Evolutionary conservation across 2,329 filamentous ascomycete species (phyloP).

Genomic region (Nothophaeocryptopus gaeumannii): DNA sequence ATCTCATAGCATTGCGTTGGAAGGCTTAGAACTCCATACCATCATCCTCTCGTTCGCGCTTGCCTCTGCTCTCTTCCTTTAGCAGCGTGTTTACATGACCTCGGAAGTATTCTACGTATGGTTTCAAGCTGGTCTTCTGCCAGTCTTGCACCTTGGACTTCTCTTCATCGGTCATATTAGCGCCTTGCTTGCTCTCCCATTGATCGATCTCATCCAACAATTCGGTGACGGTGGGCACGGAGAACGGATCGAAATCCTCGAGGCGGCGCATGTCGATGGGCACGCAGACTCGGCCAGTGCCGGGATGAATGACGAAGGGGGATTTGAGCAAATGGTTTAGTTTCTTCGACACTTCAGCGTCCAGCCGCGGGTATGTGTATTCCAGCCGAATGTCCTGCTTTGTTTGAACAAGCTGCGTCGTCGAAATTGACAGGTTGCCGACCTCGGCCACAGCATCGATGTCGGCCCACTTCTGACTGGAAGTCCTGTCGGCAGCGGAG

Average conservation of each 20-base stretch:
- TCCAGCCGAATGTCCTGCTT: constrained; percentile 96
- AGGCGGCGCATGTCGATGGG: constrained; percentile 76
- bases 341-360: constrained; percentile 96
- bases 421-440: constrained; percentile 63
- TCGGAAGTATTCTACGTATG: constrained; percentile 87
- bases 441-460: constrained; percentile 82
- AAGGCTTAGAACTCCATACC: constrained; percentile 63
- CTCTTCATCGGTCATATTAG: constrained; percentile 43
- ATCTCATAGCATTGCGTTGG: background rate
- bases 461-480: constrained; percentile 84
- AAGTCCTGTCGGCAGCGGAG: constrained; percentile 72
- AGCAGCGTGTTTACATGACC: constrained; percentile 74
- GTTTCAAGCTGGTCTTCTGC: constrained; percentile 94
- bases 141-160: constrained; percentile 69
- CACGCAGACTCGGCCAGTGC: constrained; percentile 90
- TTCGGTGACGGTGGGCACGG: constrained; percentile 82
- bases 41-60: constrained; percentile 58
- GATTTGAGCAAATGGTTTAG: constrained; percentile 97
- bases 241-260: constrained; percentile 81
- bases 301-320: constrained; percentile 93
- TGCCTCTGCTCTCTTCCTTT: constrained; percentile 62
- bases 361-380: constrained; percentile 95
- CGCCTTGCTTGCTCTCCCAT: constrained; percentile 58
- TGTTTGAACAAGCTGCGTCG: constrained; percentile 71
- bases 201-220: constrained; percentile 82